Evolutionary conservation across 441 rosid species (phyloP).

Genomic region (Capsella rubella): DNA sequence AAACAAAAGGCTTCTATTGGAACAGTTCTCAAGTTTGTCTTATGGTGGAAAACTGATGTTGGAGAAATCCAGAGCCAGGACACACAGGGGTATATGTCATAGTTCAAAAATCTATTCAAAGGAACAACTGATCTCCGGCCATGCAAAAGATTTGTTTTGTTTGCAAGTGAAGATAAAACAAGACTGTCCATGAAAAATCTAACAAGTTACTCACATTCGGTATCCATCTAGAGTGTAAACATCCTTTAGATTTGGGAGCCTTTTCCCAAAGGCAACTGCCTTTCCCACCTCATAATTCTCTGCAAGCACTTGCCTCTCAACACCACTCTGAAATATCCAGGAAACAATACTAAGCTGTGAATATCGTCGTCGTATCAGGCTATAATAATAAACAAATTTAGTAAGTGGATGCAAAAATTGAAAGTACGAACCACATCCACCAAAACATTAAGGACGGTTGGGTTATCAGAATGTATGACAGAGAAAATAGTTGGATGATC

Average conservation of each 20-base stretch:
- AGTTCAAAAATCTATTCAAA: neutral
- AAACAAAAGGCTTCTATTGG: conserved; percentile 3
- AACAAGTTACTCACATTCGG: conserved; percentile 69
- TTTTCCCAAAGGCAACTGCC: conserved; percentile 87
- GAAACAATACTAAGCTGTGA: conserved; percentile 33
- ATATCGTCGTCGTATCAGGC: conserved; percentile 17
- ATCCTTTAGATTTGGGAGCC: conserved; percentile 79
- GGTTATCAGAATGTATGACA: conserved; percentile 72
- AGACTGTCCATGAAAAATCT: conserved; percentile 28
- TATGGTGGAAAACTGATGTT: conserved; percentile 11
- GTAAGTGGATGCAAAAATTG: conserved; percentile 16
- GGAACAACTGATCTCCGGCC: neutral
- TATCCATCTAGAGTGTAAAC: conserved; percentile 90
- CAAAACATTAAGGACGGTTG: conserved; percentile 86
- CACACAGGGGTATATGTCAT: conserved; percentile 16
- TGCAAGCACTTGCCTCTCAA: conserved; percentile 97
- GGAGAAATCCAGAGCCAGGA: conserved; percentile 5
- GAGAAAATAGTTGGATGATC: conserved; percentile 86
- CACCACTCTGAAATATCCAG: conserved; percentile 60
- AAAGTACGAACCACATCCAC: conserved; percentile 78
- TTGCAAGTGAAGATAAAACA: conserved; percentile 20
- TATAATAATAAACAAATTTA: conserved; percentile 18
- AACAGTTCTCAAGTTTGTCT: conserved; percentile 5
- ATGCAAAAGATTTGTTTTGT: conserved; percentile 21
- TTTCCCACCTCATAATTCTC: conserved; percentile 84